Evolutionary conservation across 2,329 filamentous ascomycete genomes (phyloP), one percentile per base, ranked within the genome.

Genomic region (Sporothrix phasma): DNA sequence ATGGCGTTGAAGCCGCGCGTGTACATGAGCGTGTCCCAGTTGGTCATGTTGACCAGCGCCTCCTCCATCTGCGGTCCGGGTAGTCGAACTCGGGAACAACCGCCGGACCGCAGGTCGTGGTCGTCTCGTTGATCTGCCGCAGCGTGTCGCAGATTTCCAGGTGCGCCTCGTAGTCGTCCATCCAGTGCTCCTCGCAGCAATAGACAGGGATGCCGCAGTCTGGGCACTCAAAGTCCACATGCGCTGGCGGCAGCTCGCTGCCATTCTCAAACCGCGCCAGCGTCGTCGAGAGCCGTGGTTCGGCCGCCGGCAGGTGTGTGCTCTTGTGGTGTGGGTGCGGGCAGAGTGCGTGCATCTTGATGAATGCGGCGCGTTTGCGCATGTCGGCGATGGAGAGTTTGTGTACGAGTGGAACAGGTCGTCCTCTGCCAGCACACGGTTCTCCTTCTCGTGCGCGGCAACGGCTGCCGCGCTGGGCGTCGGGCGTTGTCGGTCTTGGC

Each of bases 1-100:
- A 99, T 87, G 5, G 95, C 95, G 69, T 88, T 84, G 71, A 94
- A 97, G 71, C 96, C 88, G 71, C 94, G 83, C 3, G 92, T 95
- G 74, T 96, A 99, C 72, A 99, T 80, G 70, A 95, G 90, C 0
- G 94, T 97, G 75, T 99, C 94, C 94, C 94, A 99, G 75, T 95
- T 99, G 49, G 89, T 96, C 89, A 99, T 92, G 76, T 99, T 99
- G 69, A 97, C 85, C 69, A 94, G 82, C 39, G 92, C 90, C 74
- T 97, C 93, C 68, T 97, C 92, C 74, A 97, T 86, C 77, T 97
- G 92, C 63, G 87, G 82, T 15, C 88, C 90, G 94, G 92, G 72
- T 96, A 96, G 67, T 92, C 86, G 72, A 96, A 97, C 75, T 99
- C 95, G 15, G 89, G 76, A 99, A 99, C 75, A 91, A 88, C 31